Evolutionary conservation across 2,329 filamentous ascomycete species (phyloP).

Genomic region (Penicillium sp.): DNA sequence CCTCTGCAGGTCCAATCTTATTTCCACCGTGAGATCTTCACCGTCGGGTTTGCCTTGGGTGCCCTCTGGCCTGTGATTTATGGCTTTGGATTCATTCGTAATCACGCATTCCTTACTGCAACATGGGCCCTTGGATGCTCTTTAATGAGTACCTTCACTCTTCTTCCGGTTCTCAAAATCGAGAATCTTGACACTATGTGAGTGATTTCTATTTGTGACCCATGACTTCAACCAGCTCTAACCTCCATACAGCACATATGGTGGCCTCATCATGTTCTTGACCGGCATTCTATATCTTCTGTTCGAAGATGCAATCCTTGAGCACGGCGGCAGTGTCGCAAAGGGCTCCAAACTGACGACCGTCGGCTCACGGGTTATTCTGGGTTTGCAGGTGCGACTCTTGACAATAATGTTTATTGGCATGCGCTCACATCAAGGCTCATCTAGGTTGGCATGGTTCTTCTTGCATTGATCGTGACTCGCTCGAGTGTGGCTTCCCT

Average conservation of each 20-base stretch:
- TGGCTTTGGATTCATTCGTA: slow-evolving; percentile 70
- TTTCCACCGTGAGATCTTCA: slow-evolving; percentile 86
- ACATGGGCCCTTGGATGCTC: slow-evolving; percentile 78
- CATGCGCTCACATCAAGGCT: slow-evolving; percentile 3
- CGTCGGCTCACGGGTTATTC: slow-evolving; percentile 46
- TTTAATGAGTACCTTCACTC: slow-evolving; percentile 86
- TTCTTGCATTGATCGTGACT: slow-evolving; percentile 83
- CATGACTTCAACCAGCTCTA: slow-evolving; percentile 1
- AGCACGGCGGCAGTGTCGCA: slow-evolving; percentile 36
- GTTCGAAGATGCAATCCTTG: slow-evolving; percentile 70
- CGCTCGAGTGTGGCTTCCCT: slow-evolving; percentile 82
- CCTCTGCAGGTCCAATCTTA: slow-evolving; percentile 77
- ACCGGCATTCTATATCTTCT: slow-evolving; percentile 77
- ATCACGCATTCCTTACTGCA: slow-evolving; percentile 65
- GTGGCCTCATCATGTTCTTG: slow-evolving; percentile 75
- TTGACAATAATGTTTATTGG: not conserved
- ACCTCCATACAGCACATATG: slow-evolving; percentile 61
- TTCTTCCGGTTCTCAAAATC: slow-evolving; percentile 82
- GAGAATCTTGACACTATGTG: slow-evolving; percentile 78
- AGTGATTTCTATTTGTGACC: slow-evolving; percentile 15
- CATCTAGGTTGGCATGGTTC: slow-evolving; percentile 70
- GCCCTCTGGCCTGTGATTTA: slow-evolving; percentile 78
- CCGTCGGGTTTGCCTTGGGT: slow-evolving; percentile 74
- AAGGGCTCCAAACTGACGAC: slow-evolving; percentile 27
- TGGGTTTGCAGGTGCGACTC: slow-evolving; percentile 51